A percentile compares a stretch with the other conserved stretches of the same genome.
These are phyloP conservation scores for Tanacetum coccineum DNA, from an alignment of 129 eudicot genomes.

Conservation along the genomic window DNA sequence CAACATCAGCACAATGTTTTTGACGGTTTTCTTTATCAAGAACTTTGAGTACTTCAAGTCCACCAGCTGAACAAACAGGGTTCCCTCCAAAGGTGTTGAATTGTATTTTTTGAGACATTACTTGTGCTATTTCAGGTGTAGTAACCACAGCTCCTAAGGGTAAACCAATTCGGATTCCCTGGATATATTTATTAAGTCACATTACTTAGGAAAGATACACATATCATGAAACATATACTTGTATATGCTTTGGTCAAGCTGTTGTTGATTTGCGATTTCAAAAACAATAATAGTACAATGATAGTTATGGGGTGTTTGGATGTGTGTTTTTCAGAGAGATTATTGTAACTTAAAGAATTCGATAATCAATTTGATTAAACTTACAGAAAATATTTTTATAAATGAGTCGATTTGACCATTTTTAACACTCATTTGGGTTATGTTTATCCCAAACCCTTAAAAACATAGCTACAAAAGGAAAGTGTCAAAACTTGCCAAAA, in stretches of 20 bases:
- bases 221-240: background rate
- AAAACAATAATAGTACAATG: background rate
- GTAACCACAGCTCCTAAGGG: conserved; percentile 99
- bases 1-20: conserved; percentile 82
- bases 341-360: no score
- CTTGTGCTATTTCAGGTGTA: conserved; percentile 94
- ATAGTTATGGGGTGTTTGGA: no score
- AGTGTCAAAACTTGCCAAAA: background rate
- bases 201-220: background rate
- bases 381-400: background rate
- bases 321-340: no score
- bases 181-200: conserved; percentile 12
- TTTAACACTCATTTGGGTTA: background rate
- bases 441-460: background rate
- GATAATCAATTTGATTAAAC: background rate
- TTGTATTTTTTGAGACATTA: conserved; percentile 89
- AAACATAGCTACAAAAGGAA: background rate
- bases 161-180: conserved; percentile 97
- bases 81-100: conserved; percentile 98
- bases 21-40: conserved; percentile 89
- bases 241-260: conserved; percentile 1
- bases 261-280: background rate
- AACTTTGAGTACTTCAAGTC: conserved; percentile 87
- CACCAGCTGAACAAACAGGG: conserved; percentile 99
- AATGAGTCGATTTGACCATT: background rate